phyloP scores from a whole-genome alignment of 2,329 filamentous ascomycete species.

The Colletotrichum coccodes region DNA sequence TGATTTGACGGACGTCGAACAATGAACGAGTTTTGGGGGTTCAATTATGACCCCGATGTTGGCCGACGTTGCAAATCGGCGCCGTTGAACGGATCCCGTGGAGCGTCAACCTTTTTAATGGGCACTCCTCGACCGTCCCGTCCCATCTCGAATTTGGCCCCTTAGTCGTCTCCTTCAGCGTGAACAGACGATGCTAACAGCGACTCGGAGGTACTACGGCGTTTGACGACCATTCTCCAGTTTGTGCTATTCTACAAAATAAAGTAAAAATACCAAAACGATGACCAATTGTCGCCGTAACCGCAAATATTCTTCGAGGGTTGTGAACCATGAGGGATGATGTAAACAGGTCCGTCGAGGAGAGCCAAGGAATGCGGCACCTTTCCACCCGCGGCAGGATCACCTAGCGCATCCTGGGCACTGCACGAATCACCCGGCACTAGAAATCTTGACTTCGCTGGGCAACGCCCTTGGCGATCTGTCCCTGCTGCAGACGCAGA shows the following conservation, averaged over 20 bases:
- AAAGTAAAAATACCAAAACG: background rate
- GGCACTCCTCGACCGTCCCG: background rate
- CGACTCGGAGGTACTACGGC: too few relatives aligned
- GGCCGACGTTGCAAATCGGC: background rate
- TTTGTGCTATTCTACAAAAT: background rate
- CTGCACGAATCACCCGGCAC: background rate
- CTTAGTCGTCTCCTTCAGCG: background rate
- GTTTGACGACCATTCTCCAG: background rate
- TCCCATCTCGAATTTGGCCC: background rate
- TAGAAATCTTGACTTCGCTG: constrained; percentile 18
- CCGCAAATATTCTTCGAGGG: background rate
- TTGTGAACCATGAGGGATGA: background rate
- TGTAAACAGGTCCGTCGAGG: constrained; percentile 8
- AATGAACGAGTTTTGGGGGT: background rate
- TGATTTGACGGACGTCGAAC: background rate
- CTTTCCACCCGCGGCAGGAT: background rate
- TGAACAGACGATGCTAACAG: background rate
- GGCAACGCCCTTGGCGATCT: background rate
- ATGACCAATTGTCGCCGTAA: background rate
- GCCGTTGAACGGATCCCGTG: background rate
- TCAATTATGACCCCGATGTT: background rate
- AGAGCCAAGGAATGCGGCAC: constrained; percentile 21
- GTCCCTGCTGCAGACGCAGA: too few relatives aligned
- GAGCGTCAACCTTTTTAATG: constrained; percentile 15
- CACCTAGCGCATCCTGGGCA: constrained; percentile 5